phyloP scores from a whole-genome alignment of 192 early-diverging fungal genomes.

The Mortierella claussenii region DNA sequence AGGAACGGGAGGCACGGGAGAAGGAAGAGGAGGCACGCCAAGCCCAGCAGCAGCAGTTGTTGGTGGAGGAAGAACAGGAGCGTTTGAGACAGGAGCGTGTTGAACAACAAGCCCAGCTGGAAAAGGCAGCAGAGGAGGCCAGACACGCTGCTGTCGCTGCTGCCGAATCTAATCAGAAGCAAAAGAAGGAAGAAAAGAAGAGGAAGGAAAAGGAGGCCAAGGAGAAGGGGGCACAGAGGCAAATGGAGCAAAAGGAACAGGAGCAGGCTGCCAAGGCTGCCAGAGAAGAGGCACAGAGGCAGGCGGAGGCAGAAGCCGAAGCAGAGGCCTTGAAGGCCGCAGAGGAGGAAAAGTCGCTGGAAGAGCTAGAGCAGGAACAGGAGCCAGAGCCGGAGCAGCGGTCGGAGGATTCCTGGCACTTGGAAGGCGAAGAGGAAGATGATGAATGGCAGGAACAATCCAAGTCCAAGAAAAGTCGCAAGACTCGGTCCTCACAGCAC shows the following conservation, averaged over 20 bases:
- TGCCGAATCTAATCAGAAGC: constrained; percentile 26
- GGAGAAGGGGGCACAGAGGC: constrained; percentile 24
- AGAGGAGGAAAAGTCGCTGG: constrained; percentile 1
- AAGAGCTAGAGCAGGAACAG: constrained; percentile 9
- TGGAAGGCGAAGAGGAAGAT: constrained; percentile 30
- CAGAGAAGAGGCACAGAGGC: constrained; percentile 9
- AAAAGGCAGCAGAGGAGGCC: constrained; percentile 3
- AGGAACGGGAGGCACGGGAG: not conserved
- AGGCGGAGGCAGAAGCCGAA: constrained; percentile 9
- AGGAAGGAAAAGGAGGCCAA: constrained; percentile 35
- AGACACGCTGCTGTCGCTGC: constrained; percentile 7
- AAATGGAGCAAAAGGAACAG: not conserved
- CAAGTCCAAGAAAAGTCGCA: constrained; percentile 51
- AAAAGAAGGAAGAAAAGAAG: constrained; percentile 47
- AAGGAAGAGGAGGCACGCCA: constrained; percentile 4
- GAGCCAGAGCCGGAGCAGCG: constrained; percentile 7
- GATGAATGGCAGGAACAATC: constrained; percentile 53
- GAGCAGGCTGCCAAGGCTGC: constrained; percentile 11
- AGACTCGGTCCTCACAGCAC: constrained; percentile 35
- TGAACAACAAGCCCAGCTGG: not conserved
- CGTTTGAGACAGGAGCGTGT: constrained; percentile 11
- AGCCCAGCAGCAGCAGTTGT: not conserved
- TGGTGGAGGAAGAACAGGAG: constrained; percentile 15
- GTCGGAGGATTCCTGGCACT: constrained; percentile 25
- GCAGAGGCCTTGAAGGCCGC: constrained; percentile 7